phyloP scores from a whole-genome alignment of 1,139 yeast genomes.

The Kurtzmaniella quercitrusa region DNA sequence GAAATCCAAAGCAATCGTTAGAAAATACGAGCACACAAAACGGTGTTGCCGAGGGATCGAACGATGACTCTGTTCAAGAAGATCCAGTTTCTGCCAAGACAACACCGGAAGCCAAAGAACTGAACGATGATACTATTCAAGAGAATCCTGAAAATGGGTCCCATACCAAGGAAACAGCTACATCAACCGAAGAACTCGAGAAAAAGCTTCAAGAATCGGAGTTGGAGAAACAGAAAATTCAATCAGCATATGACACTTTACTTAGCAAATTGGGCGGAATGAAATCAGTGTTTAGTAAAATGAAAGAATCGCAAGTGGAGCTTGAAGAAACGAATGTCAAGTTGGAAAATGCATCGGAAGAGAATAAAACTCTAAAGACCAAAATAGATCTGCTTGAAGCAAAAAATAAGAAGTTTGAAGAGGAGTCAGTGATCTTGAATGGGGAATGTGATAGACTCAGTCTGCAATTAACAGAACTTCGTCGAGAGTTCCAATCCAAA shows the following conservation, averaged over 20 bases:
- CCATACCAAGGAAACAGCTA: not conserved
- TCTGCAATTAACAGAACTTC: conserved; percentile 40
- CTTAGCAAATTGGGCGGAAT: conserved; percentile 74
- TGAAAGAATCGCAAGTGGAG: conserved; percentile 74
- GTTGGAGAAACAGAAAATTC: conserved; percentile 60
- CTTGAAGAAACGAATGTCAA: conserved; percentile 32
- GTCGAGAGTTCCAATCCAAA: conserved; percentile 43
- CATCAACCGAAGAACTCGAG: not conserved
- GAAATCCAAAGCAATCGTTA: no score
- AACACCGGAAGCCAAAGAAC: not conserved
- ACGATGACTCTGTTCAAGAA: no score
- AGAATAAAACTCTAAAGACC: conserved; percentile 15
- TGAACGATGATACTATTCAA: no score
- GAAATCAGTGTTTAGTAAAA: conserved; percentile 70
- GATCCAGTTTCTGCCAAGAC: no score
- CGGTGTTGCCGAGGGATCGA: no score
- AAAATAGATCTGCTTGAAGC: conserved; percentile 11
- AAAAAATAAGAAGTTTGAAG: conserved; percentile 29
- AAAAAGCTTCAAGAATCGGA: conserved; percentile 14
- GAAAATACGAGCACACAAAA: no score
- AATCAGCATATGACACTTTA: conserved; percentile 70
- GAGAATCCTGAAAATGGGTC: not conserved
- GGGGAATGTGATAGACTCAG: conserved; percentile 65
- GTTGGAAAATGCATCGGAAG: conserved; percentile 24
- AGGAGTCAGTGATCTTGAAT: conserved; percentile 54